These are phyloP conservation scores for Myxozyma neotropica DNA, from an alignment of 805 yeast genomes.

Conservation along the genomic window DNA sequence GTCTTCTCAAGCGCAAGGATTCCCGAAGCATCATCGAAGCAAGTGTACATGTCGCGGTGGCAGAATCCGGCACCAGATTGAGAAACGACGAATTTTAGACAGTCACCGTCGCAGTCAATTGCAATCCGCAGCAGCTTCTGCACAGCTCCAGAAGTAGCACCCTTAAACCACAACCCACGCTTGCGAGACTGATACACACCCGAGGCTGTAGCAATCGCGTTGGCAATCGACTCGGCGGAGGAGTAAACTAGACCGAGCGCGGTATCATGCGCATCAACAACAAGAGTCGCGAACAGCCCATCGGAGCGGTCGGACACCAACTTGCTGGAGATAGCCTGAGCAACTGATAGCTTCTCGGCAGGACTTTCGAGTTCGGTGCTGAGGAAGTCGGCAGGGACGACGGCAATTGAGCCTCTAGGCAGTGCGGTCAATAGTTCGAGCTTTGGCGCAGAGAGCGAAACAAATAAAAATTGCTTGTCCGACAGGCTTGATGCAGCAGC, in stretches of 20 bases:
- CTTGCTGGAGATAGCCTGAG: conserved; percentile 20
- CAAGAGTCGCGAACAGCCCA: conserved; percentile 82
- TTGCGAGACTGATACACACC: conserved; percentile 94
- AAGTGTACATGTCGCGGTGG: conserved; percentile 77
- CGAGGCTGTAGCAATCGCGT: conserved; percentile 74
- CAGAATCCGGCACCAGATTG: conserved; percentile 91
- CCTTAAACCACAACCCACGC: conserved; percentile 94
- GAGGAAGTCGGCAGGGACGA: conserved; percentile 30
- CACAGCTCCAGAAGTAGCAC: conserved; percentile 94
- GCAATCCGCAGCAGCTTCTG: conserved; percentile 70
- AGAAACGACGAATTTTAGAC: conserved; percentile 80
- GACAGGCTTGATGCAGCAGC: conserved; percentile 21
- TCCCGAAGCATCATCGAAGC: conserved; percentile 77
- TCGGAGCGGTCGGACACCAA: conserved; percentile 76
- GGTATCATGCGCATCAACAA: conserved; percentile 66
- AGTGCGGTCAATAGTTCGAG: conserved; percentile 18
- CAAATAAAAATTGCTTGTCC: conserved; percentile 27
- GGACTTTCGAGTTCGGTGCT: conserved; percentile 26
- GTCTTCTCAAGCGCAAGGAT: conserved; percentile 67
- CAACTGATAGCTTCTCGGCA: conserved; percentile 28
- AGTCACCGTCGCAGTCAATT: conserved; percentile 90
- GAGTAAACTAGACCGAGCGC: conserved; percentile 92
- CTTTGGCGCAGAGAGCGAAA: conserved; percentile 26
- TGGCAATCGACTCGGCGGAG: conserved; percentile 74
- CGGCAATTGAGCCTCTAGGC: conserved; percentile 25